Base-by-base conservation (phyloP, 2,329 filamentous ascomycete species). In the Arthrobotrys conoides region DNA sequence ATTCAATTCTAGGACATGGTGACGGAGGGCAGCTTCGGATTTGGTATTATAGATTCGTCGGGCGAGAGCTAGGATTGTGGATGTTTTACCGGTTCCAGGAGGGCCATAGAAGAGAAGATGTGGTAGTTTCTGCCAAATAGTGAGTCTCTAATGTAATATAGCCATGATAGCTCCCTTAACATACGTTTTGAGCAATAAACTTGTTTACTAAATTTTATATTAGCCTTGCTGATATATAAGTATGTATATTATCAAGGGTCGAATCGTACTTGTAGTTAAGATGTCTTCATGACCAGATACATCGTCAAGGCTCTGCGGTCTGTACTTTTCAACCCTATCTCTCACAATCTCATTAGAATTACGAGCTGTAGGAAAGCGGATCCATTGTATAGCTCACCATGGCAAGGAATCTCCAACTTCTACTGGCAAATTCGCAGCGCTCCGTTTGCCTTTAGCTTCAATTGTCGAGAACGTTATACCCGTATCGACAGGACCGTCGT, bases 1-100 rank as follows among this genome's bases (percentile, higher is more conserved):
- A 84, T 99, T 99, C 81, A 99, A 89, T 85, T 99, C 96, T 38
- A 99, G 89, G 18, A 99, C 96, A 94, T 99, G 98, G 85, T 99
- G 96, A 18, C 95, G 91, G 91, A 97, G 92, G 85, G 98, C 97
- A 80, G 93, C 91, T 65, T 79, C 76, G 44, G 76, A 73, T 57
- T 81, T 80, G 75, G 87, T 86, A 67, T 96, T 96, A 83, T 99
- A 99, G 85, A 99, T 98, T 77, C 93, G 90, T 67, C 96, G 90
- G 38, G 96, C 94, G 49, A 99, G 91, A 0, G 96, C 96, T 48
- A 99, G 90, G 80, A 98, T 93, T 1, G 96, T 99, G 5, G 95
- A 98, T 0, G 96, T 99, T 87, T 99, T 99, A 82, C 96, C 96
- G 0, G 96, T 99, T 77, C 96, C 96, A 0, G 96, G 96, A 4